Conservation (phyloP, 176 grass and related monocot species). For the Eragrostis curvula region DNA sequence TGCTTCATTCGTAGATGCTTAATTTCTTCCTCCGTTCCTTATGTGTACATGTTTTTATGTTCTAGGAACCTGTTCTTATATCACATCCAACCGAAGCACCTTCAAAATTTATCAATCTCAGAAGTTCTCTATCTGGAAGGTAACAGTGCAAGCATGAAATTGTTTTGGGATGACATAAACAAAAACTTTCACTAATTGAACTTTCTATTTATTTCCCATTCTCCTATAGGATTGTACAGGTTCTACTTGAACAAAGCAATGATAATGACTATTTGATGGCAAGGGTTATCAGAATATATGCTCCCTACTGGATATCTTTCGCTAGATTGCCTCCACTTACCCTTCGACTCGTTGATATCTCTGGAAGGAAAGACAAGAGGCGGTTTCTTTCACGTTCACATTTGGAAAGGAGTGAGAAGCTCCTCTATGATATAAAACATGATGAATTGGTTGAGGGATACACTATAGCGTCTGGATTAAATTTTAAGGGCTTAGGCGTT, state of each 20-base stretch:
- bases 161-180: conserved; percentile 9
- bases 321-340: conserved; percentile 80
- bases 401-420: conserved; percentile 66
- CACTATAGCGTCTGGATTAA: conserved; percentile 85
- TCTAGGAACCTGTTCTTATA: conserved; percentile 86
- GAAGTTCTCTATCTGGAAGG: conserved; percentile 83
- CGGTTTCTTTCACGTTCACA: conserved; percentile 34
- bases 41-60: conserved; percentile 51
- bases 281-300: conserved; percentile 85
- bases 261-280: conserved; percentile 80
- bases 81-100: conserved; percentile 76
- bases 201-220: conserved; percentile 22
- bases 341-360: conserved; percentile 59
- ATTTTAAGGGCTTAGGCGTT: conserved; percentile 79
- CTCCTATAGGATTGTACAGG: conserved; percentile 72
- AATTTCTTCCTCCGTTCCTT: neutral
- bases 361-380: conserved; percentile 68
- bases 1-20: conserved; percentile 20
- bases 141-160: conserved; percentile 47
- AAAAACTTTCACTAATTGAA: conserved; percentile 28
- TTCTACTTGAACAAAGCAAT: conserved; percentile 90
- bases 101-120: conserved; percentile 81
- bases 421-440: conserved; percentile 72
- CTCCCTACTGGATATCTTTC: conserved; percentile 96
- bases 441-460: conserved; percentile 94